Base-by-base conservation (phyloP, 1,139 yeast species). In the Debaryomyces subglobosus region DNA sequence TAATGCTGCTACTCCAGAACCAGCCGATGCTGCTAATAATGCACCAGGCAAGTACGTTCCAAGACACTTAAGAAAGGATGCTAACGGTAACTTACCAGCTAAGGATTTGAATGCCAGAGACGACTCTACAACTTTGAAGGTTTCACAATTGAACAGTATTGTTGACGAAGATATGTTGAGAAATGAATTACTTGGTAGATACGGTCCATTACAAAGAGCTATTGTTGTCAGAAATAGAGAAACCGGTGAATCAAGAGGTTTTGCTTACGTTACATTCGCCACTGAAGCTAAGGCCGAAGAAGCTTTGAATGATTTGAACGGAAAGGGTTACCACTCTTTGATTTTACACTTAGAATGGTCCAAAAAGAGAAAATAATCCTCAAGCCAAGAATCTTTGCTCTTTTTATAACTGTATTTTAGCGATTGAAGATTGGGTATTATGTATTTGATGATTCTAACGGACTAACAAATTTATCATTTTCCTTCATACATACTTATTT, bases 161-260 rank as follows among this genome's bases (percentile, higher is more conserved):
- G 94, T 91, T 54, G 85, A 84, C 63, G 98, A 94, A 69, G 87
- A 84, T 57, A 88, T 85, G 76, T 73, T 94, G 61, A 85, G 94
- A 65, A 77, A 76, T 57, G 87, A 82, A 64, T 78, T 90, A 66
- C 84, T 92, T 62, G 78, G 78, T 47, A 79, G 82, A 61, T 86
- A 81, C 64, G 96, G 91, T 56, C 84, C 85, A 53, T 79, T 91
- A 59, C 84, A 82, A 60, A 86, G 97, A 74, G 89, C 89, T 58
- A 86, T 87, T 57, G 79, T 94, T 56, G 94, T 91, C 54, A 86
- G 90, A 74, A 90, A 92, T 75, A 87, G 91, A 74, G 96, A 89
- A 61, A 94, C 98, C 29, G 96, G 96, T 55, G 87, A 87, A 68
- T 89, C 96, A 49, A 87, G 94, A 75, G 99, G 99, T 60, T 85